Evolutionary conservation across 2,329 filamentous ascomycete genomes (phyloP).

Genomic region (Xylaria arbuscula): DNA sequence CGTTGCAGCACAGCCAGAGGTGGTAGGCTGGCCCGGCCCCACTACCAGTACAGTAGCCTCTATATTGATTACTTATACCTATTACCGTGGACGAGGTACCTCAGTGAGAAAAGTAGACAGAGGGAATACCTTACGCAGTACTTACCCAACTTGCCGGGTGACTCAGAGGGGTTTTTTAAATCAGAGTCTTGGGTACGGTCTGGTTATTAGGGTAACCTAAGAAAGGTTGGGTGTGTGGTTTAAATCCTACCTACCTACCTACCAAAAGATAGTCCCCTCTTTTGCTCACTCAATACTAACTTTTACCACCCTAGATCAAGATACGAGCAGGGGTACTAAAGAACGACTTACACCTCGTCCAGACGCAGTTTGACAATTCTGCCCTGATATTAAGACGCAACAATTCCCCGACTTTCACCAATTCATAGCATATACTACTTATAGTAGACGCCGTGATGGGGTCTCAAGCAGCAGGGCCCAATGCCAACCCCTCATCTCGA

Average conservation of each 20-base stretch:
- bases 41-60: not conserved
- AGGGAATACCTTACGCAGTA: not conserved
- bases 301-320: not conserved
- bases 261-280: too few relatives aligned
- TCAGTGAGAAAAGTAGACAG: not conserved
- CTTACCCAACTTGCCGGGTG: not conserved
- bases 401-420: not conserved
- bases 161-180: not conserved
- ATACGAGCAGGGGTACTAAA: slow-evolving; percentile 5
- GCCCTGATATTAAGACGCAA: not conserved
- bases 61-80: not conserved
- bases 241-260: not conserved
- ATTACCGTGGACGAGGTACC: not conserved
- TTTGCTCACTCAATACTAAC: slow-evolving; percentile 1
- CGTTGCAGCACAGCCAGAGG: too few relatives aligned
- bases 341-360: slow-evolving; percentile 10
- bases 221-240: not conserved
- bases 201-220: not conserved
- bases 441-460: slow-evolving; percentile 42
- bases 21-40: too few relatives aligned
- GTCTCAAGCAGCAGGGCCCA: slow-evolving; percentile 40
- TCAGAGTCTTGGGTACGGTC: not conserved
- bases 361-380: not conserved
- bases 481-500: slow-evolving; percentile 43
- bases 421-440: not conserved